Percentiles rank a stretch among this genome's conserved stretches.
Conservation (phyloP, 441 rosid genomes). For the Eutrema salsugineum region DNA sequence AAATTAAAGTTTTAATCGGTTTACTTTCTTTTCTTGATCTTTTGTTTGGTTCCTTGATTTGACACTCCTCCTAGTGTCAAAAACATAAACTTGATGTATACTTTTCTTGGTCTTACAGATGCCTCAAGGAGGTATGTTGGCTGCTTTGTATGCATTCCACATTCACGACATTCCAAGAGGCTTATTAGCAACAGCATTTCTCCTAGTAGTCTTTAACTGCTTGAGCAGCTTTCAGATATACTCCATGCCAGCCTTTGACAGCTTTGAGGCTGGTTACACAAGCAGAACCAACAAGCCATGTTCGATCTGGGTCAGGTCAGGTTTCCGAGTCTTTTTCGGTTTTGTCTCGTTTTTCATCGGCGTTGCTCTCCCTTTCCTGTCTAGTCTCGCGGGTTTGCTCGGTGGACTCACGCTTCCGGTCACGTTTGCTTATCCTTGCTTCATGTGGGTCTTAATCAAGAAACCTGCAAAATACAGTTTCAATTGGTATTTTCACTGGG, state of each 20-base stretch:
- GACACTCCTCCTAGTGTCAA: not conserved
- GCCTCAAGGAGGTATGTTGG: slow-evolving; percentile 91
- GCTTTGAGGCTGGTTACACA: slow-evolving; percentile 92
- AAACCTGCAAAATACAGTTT: slow-evolving; percentile 79
- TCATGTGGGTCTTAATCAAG: slow-evolving; percentile 95
- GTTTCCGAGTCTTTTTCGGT: slow-evolving; percentile 84
- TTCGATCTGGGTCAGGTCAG: slow-evolving; percentile 92
- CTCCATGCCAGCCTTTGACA: slow-evolving; percentile 94
- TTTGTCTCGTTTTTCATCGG: slow-evolving; percentile 85
- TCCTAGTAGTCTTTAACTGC: slow-evolving; percentile 88
- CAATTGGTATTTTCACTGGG: slow-evolving; percentile 94
- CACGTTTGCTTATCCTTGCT: slow-evolving; percentile 95
- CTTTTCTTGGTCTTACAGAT: slow-evolving; percentile 41
- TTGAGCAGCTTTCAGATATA: slow-evolving; percentile 95
- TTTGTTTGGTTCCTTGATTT: not conserved
- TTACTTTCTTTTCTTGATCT: not conserved
- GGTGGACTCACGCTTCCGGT: slow-evolving; percentile 94
- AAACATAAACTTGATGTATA: not conserved
- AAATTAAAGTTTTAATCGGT: not conserved
- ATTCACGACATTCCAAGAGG: slow-evolving; percentile 86
- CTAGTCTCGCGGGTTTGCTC: slow-evolving; percentile 82
- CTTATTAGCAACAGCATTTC: slow-evolving; percentile 80
- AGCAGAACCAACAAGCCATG: slow-evolving; percentile 90
- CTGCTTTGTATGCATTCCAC: slow-evolving; percentile 83
- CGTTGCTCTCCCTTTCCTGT: slow-evolving; percentile 86